These are phyloP conservation scores for Stylosanthes scabra DNA, from an alignment of 331 rosid species.

Conservation along the genomic window DNA sequence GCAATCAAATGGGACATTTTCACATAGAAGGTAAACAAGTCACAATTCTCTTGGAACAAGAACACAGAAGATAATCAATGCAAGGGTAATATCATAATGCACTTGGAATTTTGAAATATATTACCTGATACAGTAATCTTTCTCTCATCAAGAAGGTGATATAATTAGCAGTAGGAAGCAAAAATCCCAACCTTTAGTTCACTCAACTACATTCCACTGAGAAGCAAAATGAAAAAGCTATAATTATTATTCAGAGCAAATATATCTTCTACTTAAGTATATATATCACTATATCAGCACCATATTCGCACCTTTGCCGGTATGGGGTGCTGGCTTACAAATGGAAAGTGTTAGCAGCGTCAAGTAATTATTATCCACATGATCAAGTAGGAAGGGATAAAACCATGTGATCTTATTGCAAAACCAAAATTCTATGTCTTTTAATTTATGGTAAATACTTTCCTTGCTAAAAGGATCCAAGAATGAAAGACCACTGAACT, in stretches of 20 bases:
- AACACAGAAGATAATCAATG: too few relatives aligned
- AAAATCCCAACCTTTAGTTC: too few relatives aligned
- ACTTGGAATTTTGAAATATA: too few relatives aligned
- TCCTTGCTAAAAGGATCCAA: background rate
- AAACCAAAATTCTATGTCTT: background rate
- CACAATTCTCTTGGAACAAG: too few relatives aligned
- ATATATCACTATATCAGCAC: background rate
- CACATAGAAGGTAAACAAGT: too few relatives aligned
- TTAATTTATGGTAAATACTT: background rate
- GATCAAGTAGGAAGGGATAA: background rate
- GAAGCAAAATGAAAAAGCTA: too few relatives aligned
- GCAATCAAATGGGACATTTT: too few relatives aligned
- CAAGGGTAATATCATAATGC: too few relatives aligned
- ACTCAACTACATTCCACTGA: too few relatives aligned
- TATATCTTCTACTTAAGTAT: background rate
- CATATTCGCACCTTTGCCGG: background rate
- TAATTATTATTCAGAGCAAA: background rate
- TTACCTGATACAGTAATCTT: too few relatives aligned
- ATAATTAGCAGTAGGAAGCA: too few relatives aligned
- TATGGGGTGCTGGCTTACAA: background rate
- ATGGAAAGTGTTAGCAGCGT: background rate
- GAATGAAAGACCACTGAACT: slow-evolving; percentile 17
- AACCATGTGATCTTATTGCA: background rate
- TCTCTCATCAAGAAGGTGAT: too few relatives aligned
- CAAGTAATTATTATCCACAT: background rate